Conservation (phyloP, 2,329 filamentous ascomycete genomes). For the Venturia pyrina region DNA sequence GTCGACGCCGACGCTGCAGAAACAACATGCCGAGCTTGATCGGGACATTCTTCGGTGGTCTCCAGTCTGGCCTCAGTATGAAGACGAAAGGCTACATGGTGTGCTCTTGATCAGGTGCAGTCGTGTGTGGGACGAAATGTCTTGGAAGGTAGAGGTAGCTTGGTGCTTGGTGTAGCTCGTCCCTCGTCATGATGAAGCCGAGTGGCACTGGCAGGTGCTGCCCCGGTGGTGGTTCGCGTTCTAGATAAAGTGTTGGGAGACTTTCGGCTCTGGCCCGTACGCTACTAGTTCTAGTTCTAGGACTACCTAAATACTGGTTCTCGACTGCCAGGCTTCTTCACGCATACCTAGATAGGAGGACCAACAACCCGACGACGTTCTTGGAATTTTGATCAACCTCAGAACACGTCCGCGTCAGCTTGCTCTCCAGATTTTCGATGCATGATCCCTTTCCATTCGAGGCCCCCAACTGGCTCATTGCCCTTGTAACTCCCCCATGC, state of each 20-base stretch:
- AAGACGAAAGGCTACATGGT: too few species aligned
- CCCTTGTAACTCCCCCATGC: slow-evolving; percentile 53
- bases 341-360: background rate
- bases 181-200: background rate
- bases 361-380: background rate
- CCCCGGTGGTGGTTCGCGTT: too few species aligned
- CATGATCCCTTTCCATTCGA: slow-evolving; percentile 59
- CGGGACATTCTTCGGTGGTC: background rate
- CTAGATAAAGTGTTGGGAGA: background rate
- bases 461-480: slow-evolving; percentile 46
- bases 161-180: too few species aligned
- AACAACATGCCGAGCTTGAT: background rate
- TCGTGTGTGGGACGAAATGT: background rate
- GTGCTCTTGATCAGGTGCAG: background rate
- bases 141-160: background rate
- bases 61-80: background rate
- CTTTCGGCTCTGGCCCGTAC: too few species aligned
- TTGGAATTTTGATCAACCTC: background rate
- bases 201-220: background rate
- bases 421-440: slow-evolving; percentile 37
- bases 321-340: background rate
- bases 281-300: too few species aligned
- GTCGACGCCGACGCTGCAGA: background rate
- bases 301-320: too few species aligned
- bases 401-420: too few species aligned